Conservation (phyloP, 2,329 filamentous ascomycete species). For the Pseudogymnoascus sp. region DNA sequence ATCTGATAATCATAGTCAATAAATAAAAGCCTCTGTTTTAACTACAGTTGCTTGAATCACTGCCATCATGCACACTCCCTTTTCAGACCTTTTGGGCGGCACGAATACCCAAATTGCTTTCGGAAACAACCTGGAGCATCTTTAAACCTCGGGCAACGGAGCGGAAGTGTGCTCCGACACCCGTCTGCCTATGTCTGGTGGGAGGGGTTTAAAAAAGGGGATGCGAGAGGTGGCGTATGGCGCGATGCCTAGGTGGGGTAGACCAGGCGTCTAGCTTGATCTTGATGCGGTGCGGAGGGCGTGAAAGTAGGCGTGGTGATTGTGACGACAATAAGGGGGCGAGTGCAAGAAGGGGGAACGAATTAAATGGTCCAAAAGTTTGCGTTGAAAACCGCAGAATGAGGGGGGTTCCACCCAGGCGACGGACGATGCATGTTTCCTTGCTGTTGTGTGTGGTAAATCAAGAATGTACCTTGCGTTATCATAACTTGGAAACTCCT, state of each 20-base stretch:
- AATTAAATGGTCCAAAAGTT: neutral
- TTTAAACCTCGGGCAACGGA: neutral
- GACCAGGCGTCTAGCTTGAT: neutral
- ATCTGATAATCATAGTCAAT: neutral
- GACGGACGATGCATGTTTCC: neutral
- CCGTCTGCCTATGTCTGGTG: too few relatives aligned
- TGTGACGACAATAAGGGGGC: neutral
- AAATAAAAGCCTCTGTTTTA: neutral
- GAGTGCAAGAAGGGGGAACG: neutral
- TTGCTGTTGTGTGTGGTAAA: neutral
- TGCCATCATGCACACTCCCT: neutral
- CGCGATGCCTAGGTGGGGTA: neutral
- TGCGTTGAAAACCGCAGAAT: neutral
- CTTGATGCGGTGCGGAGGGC: neutral
- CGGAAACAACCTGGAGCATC: neutral
- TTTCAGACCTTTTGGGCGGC: neutral
- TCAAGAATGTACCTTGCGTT: constrained; percentile 1
- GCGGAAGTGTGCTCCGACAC: neutral
- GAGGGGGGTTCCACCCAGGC: neutral
- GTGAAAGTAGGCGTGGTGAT: neutral
- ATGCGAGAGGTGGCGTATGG: neutral
- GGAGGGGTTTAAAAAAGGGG: neutral
- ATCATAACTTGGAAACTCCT: neutral
- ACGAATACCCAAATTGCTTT: neutral
- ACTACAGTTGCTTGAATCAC: neutral